These are phyloP conservation scores for Trichophyton verrucosum DNA, from an alignment of 2,329 filamentous ascomycete genomes.

Conservation along the genomic window DNA sequence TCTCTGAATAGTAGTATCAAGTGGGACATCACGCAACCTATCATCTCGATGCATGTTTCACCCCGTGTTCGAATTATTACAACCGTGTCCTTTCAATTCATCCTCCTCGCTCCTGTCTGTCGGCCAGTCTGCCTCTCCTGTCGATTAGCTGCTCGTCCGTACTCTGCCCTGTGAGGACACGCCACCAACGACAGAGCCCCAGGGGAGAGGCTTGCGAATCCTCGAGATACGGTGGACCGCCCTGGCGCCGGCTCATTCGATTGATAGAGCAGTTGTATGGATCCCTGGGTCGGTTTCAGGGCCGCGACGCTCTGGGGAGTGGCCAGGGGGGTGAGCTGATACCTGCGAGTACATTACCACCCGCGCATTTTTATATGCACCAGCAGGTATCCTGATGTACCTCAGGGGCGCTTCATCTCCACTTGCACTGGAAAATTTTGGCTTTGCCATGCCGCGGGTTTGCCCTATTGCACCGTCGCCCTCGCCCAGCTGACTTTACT, in stretches of 20 bases:
- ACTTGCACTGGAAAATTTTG: background rate
- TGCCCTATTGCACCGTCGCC: slow-evolving; percentile 1
- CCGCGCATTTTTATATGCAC: background rate
- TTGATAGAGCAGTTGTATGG: background rate
- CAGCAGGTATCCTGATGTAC: background rate
- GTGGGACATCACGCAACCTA: background rate
- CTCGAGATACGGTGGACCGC: background rate
- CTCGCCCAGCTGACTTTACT: slow-evolving; percentile 1
- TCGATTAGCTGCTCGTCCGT: background rate
- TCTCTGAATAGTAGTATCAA: background rate
- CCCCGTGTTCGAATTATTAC: background rate
- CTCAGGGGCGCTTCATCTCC: background rate
- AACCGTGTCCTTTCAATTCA: background rate
- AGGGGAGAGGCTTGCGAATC: background rate
- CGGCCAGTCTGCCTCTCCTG: background rate
- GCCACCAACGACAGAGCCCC: background rate
- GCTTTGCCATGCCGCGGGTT: background rate
- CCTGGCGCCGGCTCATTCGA: background rate
- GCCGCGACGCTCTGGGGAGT: slow-evolving; percentile 1
- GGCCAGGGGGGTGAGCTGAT: background rate
- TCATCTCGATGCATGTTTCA: background rate
- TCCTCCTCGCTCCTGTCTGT: background rate
- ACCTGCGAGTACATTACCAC: background rate
- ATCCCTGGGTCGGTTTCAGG: background rate
- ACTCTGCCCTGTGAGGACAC: background rate